A percentile compares a stretch with the other conserved stretches of the same genome.
These are phyloP conservation scores for Talaromyces sp. DNA, from an alignment of 2,329 filamentous ascomycete species.

Conservation along the genomic window DNA sequence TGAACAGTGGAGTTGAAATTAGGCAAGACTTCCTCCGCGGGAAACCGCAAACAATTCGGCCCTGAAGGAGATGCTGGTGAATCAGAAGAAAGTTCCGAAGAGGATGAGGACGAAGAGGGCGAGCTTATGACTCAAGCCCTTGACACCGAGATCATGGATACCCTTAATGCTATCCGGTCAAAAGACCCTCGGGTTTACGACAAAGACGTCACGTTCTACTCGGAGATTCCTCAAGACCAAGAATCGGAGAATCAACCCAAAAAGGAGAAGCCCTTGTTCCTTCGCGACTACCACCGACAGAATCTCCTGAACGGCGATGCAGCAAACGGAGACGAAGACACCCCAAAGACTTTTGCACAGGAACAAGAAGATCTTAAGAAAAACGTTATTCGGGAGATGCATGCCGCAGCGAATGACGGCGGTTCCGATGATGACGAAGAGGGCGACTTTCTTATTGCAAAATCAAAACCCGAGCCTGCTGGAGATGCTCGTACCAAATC, in stretches of 20 bases:
- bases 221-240: conserved; percentile 54
- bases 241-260: conserved; percentile 40
- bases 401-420: conserved; percentile 53
- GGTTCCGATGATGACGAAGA: conserved; percentile 56
- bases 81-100: conserved; percentile 64
- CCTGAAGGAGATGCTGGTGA: conserved; percentile 49
- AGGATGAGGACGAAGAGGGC: conserved; percentile 85
- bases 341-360: conserved; percentile 71
- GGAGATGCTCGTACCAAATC: conserved; percentile 26
- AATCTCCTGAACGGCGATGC: conserved; percentile 73
- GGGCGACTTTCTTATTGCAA: conserved; percentile 72
- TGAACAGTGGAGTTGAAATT: conserved; percentile 15
- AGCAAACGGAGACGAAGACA: conserved; percentile 51
- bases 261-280: conserved; percentile 77
- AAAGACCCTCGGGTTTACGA: conserved; percentile 94
- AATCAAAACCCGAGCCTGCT: conserved; percentile 44
- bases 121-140: conserved; percentile 80
- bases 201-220: conserved; percentile 71
- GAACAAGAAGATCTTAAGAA: conserved; percentile 82
- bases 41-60: conserved; percentile 2
- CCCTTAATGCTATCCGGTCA: conserved; percentile 77
- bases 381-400: conserved; percentile 74
- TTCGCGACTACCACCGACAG: conserved; percentile 88
- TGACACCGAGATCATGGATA: conserved; percentile 82
- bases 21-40: conserved; percentile 23